Conservation (phyloP, 768 basidiomycete genomes). For the Epithele typhae region DNA sequence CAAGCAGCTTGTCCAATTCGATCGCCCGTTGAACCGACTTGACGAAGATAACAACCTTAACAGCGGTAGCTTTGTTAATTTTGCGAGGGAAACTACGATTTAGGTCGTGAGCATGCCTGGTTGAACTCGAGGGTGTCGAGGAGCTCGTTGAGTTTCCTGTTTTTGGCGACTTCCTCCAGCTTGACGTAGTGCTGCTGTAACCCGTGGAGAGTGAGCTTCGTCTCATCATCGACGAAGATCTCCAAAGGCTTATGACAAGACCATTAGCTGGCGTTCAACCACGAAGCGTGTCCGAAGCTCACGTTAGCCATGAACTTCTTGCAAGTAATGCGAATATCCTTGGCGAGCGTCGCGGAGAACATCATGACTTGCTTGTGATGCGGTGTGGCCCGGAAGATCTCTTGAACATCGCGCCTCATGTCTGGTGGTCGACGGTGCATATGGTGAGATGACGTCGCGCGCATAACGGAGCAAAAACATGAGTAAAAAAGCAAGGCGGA, state of each 20-base stretch:
- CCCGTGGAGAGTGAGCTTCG: slow-evolving; percentile 96
- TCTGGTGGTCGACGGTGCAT: slow-evolving; percentile 76
- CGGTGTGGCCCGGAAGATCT: slow-evolving; percentile 97
- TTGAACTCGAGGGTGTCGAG: slow-evolving; percentile 98
- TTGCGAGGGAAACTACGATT: too few relatives aligned
- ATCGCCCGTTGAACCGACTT: slow-evolving; percentile 97
- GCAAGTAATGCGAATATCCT: slow-evolving; percentile 96
- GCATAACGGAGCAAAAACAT: slow-evolving; percentile 17
- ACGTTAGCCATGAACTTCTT: slow-evolving; percentile 99
- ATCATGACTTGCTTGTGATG: slow-evolving; percentile 99
- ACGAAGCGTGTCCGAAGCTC: slow-evolving; percentile 28
- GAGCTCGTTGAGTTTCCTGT: slow-evolving; percentile 94
- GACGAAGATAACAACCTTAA: slow-evolving; percentile 96
- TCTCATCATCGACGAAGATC: slow-evolving; percentile 99
- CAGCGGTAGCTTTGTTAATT: not conserved
- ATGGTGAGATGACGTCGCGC: slow-evolving; percentile 26
- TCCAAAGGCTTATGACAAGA: slow-evolving; percentile 77
- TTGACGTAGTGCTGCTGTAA: slow-evolving; percentile 99
- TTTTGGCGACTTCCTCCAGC: slow-evolving; percentile 91
- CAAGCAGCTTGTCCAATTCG: slow-evolving; percentile 91
- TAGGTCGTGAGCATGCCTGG: too few relatives aligned
- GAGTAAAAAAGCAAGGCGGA: slow-evolving; percentile 12
- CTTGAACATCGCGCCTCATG: slow-evolving; percentile 99
- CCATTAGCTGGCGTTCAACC: not conserved
- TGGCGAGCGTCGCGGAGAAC: slow-evolving; percentile 98